A percentile compares a stretch with the other conserved stretches of the same genome.
Conservation (phyloP, 192 early-diverging fungal genomes). For the Thoreauomyces humboldtii region DNA sequence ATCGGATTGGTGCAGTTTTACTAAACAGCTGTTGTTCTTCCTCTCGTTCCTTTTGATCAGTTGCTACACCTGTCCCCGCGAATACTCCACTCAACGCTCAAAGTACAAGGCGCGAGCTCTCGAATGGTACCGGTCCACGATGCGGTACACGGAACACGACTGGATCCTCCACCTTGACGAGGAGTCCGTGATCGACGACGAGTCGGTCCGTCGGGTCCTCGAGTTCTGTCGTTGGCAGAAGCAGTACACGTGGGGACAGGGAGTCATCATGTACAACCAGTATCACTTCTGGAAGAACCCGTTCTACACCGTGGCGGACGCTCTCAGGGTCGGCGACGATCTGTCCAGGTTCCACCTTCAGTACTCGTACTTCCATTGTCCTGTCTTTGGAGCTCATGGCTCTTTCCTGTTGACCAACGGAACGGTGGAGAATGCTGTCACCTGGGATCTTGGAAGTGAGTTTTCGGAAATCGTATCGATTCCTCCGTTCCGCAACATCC, state of each 20-base stretch:
- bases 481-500: background rate
- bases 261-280: slow-evolving; percentile 59
- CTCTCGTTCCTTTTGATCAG: no score
- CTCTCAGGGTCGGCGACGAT: slow-evolving; percentile 55
- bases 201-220: slow-evolving; percentile 38
- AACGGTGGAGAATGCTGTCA: slow-evolving; percentile 52
- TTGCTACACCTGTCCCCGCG: slow-evolving; percentile 57
- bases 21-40: no score
- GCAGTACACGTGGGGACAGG: slow-evolving; percentile 52
- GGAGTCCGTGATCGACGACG: slow-evolving; percentile 56
- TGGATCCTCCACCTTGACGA: slow-evolving; percentile 62
- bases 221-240: slow-evolving; percentile 51
- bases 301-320: slow-evolving; percentile 58
- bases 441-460: slow-evolving; percentile 55
- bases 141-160: slow-evolving; percentile 53
- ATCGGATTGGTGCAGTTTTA: no score
- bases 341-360: slow-evolving; percentile 56
- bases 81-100: slow-evolving; percentile 35
- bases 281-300: slow-evolving; percentile 58
- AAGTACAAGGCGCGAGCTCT: slow-evolving; percentile 61
- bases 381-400: slow-evolving; percentile 56
- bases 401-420: slow-evolving; percentile 56
- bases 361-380: slow-evolving; percentile 56
- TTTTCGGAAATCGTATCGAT: no score
- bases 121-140: slow-evolving; percentile 59